Evolutionary conservation across 257 asterid species (phyloP), one percentile per base, ranked within the genome.

Genomic region (Solanum piurae): DNA sequence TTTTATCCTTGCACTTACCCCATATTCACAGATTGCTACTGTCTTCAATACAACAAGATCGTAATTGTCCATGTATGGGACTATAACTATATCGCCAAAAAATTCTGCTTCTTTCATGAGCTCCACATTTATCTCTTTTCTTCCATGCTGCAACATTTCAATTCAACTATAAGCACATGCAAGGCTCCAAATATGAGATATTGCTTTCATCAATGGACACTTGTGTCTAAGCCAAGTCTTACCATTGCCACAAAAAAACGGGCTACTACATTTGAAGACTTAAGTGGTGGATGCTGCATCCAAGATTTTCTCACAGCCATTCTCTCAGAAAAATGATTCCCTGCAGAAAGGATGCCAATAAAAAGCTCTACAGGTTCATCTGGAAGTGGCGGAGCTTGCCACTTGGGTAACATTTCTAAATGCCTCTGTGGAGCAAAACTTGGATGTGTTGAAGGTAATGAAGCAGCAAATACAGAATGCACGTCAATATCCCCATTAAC

Each of bases 181-280:
- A 62, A 37, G 80, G 55, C 86, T 86, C 86, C 40, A 33, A 40
- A 3, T 7, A 88, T 71, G 20, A n/a, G 64, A 33, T 25, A 33
- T n/a, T 9, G 23, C 27, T 27, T 27, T 66, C 87, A 66, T 66
- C 10, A 85, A 85, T 85, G 44, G 11, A 85, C 8, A 66, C 64
- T 85, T 16, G 44, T 7, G 3, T 64, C 40, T 83, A 68, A 10
- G 73, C 87, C 44, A 62, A 83, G 29, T 80, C 93, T 93, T 88
- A 95, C 99, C 99, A 97, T 91, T 88, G 99, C 99, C 52, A 97
- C 95, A 89, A 97, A 95, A 90, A 97, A 97, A 12, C 98, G 98
- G 89, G 95, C 91, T 36, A 97, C 95, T 40, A 93, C 90, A 88
- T 90, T 91, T 36, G 95, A 89, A 34, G 97, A 95, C 87, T 92